Conservation (phyloP, 768 basidiomycete genomes). For the Plicaturopsis crispa region DNA sequence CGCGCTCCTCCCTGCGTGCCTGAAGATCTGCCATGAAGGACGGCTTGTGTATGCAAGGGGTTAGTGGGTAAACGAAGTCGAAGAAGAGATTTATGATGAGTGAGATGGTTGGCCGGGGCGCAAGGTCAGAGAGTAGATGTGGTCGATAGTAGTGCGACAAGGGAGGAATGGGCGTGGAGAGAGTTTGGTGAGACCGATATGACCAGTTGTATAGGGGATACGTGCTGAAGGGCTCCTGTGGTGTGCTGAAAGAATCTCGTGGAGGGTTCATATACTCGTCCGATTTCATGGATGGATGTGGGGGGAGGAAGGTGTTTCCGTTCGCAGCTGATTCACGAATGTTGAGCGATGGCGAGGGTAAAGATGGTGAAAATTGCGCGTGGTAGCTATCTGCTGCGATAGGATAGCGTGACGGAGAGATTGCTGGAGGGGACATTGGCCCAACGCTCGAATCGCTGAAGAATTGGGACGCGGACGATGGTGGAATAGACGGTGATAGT, state of each 20-base stretch:
- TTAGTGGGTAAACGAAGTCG: slow-evolving; percentile 89
- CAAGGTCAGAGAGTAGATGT: slow-evolving; percentile 73
- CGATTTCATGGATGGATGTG: slow-evolving; percentile 31
- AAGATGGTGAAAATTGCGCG: slow-evolving; percentile 36
- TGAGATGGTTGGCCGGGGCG: slow-evolving; percentile 72
- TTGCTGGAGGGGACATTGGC: slow-evolving; percentile 30
- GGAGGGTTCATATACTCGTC: slow-evolving; percentile 28
- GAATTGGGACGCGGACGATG: background rate
- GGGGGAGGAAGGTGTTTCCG: slow-evolving; percentile 18
- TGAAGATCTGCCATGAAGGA: slow-evolving; percentile 89
- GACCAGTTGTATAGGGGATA: slow-evolving; percentile 68
- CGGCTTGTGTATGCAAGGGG: slow-evolving; percentile 86
- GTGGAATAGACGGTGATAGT: slow-evolving; percentile 6
- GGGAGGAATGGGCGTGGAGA: slow-evolving; percentile 41
- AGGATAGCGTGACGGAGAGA: slow-evolving; percentile 64
- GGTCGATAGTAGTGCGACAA: slow-evolving; percentile 69
- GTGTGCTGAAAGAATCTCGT: slow-evolving; percentile 27
- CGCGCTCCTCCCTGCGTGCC: slow-evolving; percentile 70
- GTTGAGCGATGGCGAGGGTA: background rate
- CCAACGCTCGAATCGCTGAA: background rate
- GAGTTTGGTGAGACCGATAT: slow-evolving; percentile 53
- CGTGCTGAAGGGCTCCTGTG: slow-evolving; percentile 51
- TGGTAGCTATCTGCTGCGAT: slow-evolving; percentile 66
- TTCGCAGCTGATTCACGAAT: too few species aligned
- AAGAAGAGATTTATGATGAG: slow-evolving; percentile 86